A percentile compares a stretch with the other conserved stretches of the same genome.
Evolutionary conservation across 164 flowering plant species (phyloP).

Genomic region (Saururus chinensis): DNA sequence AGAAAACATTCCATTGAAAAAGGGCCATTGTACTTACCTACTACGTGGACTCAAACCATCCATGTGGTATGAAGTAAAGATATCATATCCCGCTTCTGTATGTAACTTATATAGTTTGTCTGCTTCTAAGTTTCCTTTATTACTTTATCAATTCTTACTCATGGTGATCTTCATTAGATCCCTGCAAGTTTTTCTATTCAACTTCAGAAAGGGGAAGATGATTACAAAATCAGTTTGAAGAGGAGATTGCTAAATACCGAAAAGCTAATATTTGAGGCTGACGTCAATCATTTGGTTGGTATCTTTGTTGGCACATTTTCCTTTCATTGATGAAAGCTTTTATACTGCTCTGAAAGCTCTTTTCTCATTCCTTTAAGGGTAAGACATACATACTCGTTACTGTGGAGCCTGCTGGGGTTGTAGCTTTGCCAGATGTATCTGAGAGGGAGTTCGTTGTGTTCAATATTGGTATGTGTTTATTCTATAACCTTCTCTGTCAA

Average conservation of each 20-base stretch:
- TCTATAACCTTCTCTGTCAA: not conserved
- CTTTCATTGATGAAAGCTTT: not conserved
- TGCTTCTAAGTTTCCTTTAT: not conserved
- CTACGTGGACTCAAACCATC: constrained; percentile 57
- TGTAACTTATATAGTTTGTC: no score
- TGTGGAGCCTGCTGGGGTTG: constrained; percentile 81
- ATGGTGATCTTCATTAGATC: constrained; percentile 29
- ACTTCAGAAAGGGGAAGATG: constrained; percentile 28
- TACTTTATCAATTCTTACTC: constrained; percentile 8
- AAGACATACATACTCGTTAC: constrained; percentile 37
- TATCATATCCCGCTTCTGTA: constrained; percentile 96
- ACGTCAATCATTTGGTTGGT: constrained; percentile 14
- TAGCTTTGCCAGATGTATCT: constrained; percentile 47
- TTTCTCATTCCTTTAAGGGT: not conserved
- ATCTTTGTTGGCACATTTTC: constrained; percentile 17
- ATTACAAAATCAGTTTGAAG: constrained; percentile 18
- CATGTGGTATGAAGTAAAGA: constrained; percentile 96
- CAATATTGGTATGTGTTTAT: constrained; percentile 59
- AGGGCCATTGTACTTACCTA: constrained; percentile 56
- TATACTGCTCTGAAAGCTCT: no score
- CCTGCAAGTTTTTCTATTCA: constrained; percentile 75
- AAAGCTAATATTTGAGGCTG: constrained; percentile 69
- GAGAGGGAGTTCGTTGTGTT: constrained; percentile 56
- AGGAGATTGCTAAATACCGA: constrained; percentile 85
- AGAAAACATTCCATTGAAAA: constrained; percentile 56